Percentiles rank a stretch among this genome's conserved stretches.
These are phyloP conservation scores for Apiospora marii DNA, from an alignment of 2,329 filamentous ascomycete genomes.

Conservation along the genomic window DNA sequence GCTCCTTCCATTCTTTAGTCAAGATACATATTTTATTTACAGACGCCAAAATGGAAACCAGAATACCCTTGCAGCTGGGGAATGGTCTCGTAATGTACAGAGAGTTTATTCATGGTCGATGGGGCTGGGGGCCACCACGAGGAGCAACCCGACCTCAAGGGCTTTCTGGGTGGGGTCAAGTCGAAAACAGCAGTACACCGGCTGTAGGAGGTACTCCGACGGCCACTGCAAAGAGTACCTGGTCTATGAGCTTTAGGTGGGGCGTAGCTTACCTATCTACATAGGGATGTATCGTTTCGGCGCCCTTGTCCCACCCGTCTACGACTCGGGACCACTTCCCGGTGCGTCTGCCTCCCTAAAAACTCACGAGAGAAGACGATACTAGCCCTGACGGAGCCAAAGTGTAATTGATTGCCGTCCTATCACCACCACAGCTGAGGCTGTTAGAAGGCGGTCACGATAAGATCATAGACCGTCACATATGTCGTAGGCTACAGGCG, in stretches of 20 bases:
- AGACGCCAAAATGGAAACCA: neutral
- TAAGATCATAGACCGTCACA: neutral
- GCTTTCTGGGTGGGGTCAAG: neutral
- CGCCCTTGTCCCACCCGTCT: neutral
- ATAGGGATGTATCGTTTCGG: neutral
- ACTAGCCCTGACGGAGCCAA: neutral
- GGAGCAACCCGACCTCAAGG: neutral
- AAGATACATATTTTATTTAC: neutral
- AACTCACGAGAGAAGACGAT: constrained; percentile 14
- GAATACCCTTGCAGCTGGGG: neutral
- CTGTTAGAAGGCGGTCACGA: neutral
- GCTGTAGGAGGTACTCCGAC: neutral
- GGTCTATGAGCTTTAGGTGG: neutral
- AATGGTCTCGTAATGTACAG: constrained; percentile 12
- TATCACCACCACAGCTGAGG: neutral
- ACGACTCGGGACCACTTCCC: constrained; percentile 20
- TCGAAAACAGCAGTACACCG: too few species aligned
- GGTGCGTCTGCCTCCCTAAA: neutral
- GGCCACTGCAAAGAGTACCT: neutral
- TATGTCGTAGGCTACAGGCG: neutral
- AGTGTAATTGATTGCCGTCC: neutral
- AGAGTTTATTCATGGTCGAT: constrained; percentile 18
- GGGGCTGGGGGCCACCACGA: constrained; percentile 19
- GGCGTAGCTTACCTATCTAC: neutral
- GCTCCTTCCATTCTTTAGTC: neutral